Evolutionary conservation across 2,329 filamentous ascomycete species (phyloP).

Genomic region (Ambrosiella xylebori): DNA sequence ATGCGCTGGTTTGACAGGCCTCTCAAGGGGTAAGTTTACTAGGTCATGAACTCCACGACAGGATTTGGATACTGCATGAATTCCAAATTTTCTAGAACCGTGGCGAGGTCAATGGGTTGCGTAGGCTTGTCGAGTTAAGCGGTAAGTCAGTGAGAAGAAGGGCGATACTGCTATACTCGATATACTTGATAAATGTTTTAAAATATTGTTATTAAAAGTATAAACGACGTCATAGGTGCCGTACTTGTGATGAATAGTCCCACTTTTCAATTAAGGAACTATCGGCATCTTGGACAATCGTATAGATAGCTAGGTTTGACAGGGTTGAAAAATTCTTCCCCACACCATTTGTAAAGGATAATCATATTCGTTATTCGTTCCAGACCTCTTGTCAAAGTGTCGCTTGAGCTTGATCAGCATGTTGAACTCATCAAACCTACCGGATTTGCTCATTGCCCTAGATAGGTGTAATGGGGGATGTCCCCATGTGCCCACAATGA

Average conservation of each 20-base stretch:
- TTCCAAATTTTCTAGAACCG: no score
- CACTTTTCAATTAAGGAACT: not conserved
- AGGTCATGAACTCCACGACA: not conserved
- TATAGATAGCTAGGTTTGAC: no score
- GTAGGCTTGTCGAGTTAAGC: no score
- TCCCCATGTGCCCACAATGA: slow-evolving; percentile 2
- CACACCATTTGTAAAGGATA: not conserved
- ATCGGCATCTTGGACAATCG: no score
- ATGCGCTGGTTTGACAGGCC: slow-evolving; percentile 1
- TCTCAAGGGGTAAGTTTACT: not conserved
- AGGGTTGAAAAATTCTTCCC: no score
- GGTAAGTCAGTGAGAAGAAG: no score
- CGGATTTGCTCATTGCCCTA: not conserved
- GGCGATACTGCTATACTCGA: not conserved
- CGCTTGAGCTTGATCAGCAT: not conserved
- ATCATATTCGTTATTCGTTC: not conserved
- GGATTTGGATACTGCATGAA: not conserved
- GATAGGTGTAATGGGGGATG: not conserved
- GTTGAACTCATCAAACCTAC: not conserved
- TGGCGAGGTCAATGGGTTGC: no score
- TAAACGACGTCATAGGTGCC: not conserved
- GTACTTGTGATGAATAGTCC: not conserved
- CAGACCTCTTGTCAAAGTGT: not conserved
- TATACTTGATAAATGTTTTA: not conserved
- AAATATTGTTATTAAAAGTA: not conserved